These are phyloP conservation scores for Rhizoclosmatium sp. DNA, from an alignment of 192 early-diverging fungal genomes.

Conservation along the genomic window DNA sequence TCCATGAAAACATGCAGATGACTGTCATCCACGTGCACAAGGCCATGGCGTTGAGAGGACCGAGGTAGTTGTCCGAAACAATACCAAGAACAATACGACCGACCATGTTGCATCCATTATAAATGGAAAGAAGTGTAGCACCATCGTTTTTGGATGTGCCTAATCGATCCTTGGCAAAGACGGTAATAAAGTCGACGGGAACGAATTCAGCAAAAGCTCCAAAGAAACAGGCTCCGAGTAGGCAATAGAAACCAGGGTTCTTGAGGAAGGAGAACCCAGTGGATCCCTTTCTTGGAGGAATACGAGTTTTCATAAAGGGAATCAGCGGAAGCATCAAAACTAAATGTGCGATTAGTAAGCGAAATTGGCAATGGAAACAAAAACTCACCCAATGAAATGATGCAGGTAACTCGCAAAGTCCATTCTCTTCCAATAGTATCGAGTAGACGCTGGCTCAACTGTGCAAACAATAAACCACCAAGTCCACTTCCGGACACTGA, in stretches of 20 bases:
- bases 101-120: constrained; percentile 69
- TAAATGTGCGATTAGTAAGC: background rate
- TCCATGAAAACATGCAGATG: constrained; percentile 30
- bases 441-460: constrained; percentile 65
- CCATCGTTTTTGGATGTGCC: background rate
- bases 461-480: constrained; percentile 73
- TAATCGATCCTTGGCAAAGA: background rate
- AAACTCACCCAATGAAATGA: constrained; percentile 51
- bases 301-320: constrained; percentile 19
- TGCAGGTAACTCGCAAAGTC: constrained; percentile 72
- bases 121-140: constrained; percentile 56
- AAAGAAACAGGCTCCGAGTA: constrained; percentile 39
- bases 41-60: constrained; percentile 69
- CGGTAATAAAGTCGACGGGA: constrained; percentile 13
- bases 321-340: constrained; percentile 47
- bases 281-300: constrained; percentile 9
- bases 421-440: constrained; percentile 63
- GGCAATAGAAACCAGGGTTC: constrained; percentile 15
- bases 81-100: constrained; percentile 72
- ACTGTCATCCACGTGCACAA: constrained; percentile 46
- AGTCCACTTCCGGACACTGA: constrained; percentile 77
- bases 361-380: background rate
- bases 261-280: constrained; percentile 29
- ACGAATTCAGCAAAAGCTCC: constrained; percentile 37
- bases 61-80: constrained; percentile 63